Conservation (phyloP, 2,329 filamentous ascomycete species). For the Aspergillus hortae region DNA sequence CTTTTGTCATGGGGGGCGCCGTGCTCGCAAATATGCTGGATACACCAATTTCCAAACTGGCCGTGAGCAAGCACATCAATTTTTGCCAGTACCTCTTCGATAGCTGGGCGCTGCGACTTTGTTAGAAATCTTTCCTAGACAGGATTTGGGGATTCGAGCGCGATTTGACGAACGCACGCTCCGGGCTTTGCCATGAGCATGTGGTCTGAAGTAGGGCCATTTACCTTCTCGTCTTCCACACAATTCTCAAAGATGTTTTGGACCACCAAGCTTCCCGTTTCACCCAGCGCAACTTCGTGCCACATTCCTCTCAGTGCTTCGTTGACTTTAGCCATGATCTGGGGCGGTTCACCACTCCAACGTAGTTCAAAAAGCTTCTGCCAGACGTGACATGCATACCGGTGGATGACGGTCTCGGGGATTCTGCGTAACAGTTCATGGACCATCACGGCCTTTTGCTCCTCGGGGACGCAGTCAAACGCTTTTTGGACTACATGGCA, state of each 20-base stretch:
- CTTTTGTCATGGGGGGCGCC: constrained; percentile 86
- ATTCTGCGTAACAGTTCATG: constrained; percentile 92
- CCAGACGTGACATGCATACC: constrained; percentile 98
- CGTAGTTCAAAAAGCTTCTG: constrained; percentile 98
- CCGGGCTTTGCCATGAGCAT: too few relatives aligned
- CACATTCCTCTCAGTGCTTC: constrained; percentile 94
- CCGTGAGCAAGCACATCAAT: constrained; percentile 96
- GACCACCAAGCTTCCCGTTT: constrained; percentile 95
- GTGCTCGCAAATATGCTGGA: constrained; percentile 98
- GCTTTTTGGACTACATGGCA: constrained; percentile 99
- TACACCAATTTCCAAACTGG: constrained; percentile 99
- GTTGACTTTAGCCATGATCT: constrained; percentile 98
- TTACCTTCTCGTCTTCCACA: constrained; percentile 94
- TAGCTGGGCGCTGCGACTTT: constrained; percentile 75
- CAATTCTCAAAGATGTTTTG: constrained; percentile 99
- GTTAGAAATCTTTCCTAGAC: constrained; percentile 16
- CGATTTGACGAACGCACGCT: too few relatives aligned
- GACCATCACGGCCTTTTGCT: constrained; percentile 99
- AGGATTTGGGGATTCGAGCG: not conserved
- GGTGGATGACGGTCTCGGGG: constrained; percentile 95
- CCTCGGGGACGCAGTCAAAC: constrained; percentile 94
- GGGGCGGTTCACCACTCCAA: constrained; percentile 90
- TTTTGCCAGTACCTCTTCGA: constrained; percentile 90
- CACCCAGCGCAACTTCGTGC: constrained; percentile 95
- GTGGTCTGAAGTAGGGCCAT: constrained; percentile 16